Percentiles rank a stretch among this genome's conserved stretches.
These are phyloP conservation scores for Sorghum bicolor DNA, from an alignment of 176 grass and related monocot species.

Conservation along the genomic window DNA sequence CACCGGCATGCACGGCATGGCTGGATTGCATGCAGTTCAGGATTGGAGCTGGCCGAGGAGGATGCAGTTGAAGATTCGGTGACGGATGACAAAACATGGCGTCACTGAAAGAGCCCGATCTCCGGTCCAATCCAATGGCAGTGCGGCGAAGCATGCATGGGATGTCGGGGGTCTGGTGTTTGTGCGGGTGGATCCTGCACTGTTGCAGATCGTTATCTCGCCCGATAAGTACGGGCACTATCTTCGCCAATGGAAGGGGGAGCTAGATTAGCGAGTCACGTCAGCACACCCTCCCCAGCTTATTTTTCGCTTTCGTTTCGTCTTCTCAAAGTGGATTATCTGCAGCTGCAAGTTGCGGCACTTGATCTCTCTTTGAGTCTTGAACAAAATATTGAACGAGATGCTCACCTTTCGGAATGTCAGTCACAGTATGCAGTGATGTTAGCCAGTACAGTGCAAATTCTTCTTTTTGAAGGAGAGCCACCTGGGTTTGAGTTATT, in stretches of 20 bases:
- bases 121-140: neutral
- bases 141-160: neutral
- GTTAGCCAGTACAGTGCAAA: neutral
- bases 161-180: neutral
- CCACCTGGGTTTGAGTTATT: neutral
- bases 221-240: conserved; percentile 41
- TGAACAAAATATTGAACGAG: neutral
- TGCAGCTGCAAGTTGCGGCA: neutral
- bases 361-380: neutral
- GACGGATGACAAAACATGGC: conserved; percentile 15
- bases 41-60: conserved; percentile 2
- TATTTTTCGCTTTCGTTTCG: neutral
- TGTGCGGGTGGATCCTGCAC: neutral
- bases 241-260: neutral
- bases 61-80: neutral
- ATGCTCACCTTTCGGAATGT: neutral
- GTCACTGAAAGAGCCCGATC: neutral
- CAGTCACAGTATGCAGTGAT: neutral
- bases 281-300: neutral
- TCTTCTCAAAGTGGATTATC: neutral
- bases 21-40: neutral
- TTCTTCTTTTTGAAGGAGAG: neutral
- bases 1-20: neutral
- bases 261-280: conserved; percentile 32
- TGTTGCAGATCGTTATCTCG: conserved; percentile 37